Percentiles rank a stretch among this genome's conserved stretches.
These are phyloP conservation scores for Phytophthora macrochlamydospora DNA, from an alignment of 352 stramenopile genomes.

Conservation along the genomic window DNA sequence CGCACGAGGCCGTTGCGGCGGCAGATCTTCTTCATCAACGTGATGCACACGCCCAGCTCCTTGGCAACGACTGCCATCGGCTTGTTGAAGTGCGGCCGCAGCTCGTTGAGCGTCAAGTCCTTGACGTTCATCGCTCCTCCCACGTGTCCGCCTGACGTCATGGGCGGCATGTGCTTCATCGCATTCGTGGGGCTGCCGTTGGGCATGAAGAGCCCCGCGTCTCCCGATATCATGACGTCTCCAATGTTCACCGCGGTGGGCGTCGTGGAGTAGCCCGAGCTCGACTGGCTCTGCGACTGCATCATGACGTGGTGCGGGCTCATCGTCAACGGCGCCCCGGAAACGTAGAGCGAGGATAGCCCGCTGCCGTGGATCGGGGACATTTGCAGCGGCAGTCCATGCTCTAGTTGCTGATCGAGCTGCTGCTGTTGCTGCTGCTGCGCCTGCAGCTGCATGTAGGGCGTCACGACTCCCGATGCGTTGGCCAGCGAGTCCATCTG, in stretches of 20 bases:
- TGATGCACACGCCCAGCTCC: slow-evolving; percentile 85
- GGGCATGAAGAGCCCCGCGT: slow-evolving; percentile 45
- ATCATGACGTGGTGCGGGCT: slow-evolving; percentile 46
- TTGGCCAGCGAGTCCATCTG: slow-evolving; percentile 36
- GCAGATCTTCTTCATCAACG: slow-evolving; percentile 90
- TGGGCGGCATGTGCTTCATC: slow-evolving; percentile 51
- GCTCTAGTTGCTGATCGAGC: slow-evolving; percentile 32
- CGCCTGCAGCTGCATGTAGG: slow-evolving; percentile 44
- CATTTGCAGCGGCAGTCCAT: slow-evolving; percentile 20
- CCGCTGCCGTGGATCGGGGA: slow-evolving; percentile 32
- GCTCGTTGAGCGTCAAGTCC: slow-evolving; percentile 80
- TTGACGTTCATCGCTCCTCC: slow-evolving; percentile 71
- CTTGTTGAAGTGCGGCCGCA: slow-evolving; percentile 86
- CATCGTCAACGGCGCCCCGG: slow-evolving; percentile 26
- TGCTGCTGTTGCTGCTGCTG: slow-evolving; percentile 37
- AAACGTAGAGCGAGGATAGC: slow-evolving; percentile 41
- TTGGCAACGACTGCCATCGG: slow-evolving; percentile 84
- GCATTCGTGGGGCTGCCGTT: slow-evolving; percentile 42
- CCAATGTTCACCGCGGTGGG: slow-evolving; percentile 36
- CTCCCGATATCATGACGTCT: slow-evolving; percentile 54
- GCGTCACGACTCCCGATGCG: slow-evolving; percentile 36
- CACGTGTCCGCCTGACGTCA: slow-evolving; percentile 20
- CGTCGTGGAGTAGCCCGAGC: slow-evolving; percentile 27
- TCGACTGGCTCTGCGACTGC: slow-evolving; percentile 20
- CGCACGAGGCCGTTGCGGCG: slow-evolving; percentile 79